Evolutionary conservation across 2,329 filamentous ascomycete species (phyloP).

Genomic region (Ascochyta viciae-villosae): DNA sequence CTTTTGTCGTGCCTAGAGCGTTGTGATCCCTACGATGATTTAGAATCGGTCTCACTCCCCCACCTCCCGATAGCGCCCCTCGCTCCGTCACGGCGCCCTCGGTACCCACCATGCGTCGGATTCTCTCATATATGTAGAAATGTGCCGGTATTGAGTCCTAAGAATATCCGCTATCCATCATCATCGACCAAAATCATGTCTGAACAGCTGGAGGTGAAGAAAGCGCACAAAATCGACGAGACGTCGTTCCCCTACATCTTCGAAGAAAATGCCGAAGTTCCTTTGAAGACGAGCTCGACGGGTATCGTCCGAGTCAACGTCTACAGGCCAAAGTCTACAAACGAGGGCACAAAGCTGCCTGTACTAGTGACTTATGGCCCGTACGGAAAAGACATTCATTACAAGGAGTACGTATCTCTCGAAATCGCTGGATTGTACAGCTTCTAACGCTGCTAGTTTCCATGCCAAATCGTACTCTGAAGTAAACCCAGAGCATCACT

Average conservation of each 20-base stretch:
- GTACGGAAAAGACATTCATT: slow-evolving; percentile 76
- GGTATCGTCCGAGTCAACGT: slow-evolving; percentile 59
- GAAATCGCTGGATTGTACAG: background rate
- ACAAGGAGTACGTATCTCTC: slow-evolving; percentile 54
- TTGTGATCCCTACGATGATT: background rate
- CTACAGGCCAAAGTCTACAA: slow-evolving; percentile 55
- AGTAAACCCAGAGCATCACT: slow-evolving; percentile 43
- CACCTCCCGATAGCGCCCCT: slow-evolving; percentile 29
- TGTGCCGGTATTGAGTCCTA: background rate
- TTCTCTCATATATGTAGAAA: slow-evolving; percentile 27
- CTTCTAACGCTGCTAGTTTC: slow-evolving; percentile 49
- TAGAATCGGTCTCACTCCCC: slow-evolving; percentile 9
- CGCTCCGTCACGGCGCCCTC: slow-evolving; percentile 6
- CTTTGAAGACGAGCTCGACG: slow-evolving; percentile 48
- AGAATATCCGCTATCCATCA: background rate
- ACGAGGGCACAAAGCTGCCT: slow-evolving; percentile 54
- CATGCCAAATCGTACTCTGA: slow-evolving; percentile 56
- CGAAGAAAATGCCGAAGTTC: slow-evolving; percentile 58
- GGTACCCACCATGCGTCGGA: slow-evolving; percentile 17
- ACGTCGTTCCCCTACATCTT: slow-evolving; percentile 56
- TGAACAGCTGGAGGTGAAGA: slow-evolving; percentile 39
- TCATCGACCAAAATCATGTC: slow-evolving; percentile 26
- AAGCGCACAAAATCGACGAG: slow-evolving; percentile 43
- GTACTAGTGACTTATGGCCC: slow-evolving; percentile 75
- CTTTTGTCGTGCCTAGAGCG: background rate